Evolutionary conservation across 805 yeast species (phyloP), one percentile per base, ranked within the genome.

Genomic region (Candida ipomoeae): DNA sequence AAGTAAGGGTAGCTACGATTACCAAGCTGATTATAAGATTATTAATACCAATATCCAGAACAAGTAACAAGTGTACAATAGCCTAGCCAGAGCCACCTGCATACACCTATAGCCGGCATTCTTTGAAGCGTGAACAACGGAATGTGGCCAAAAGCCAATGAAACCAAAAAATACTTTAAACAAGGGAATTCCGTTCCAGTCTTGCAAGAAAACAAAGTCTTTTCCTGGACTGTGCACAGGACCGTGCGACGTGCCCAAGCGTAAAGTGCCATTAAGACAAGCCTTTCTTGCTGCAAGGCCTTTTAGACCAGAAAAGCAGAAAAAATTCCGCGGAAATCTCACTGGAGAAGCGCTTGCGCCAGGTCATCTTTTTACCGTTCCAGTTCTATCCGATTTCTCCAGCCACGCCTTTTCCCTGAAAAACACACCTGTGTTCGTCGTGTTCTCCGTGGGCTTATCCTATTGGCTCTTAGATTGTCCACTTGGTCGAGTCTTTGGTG

Each of bases 281-380:
- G 4, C 29, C 29, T 8, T 26, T 26, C 29, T 26, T 11, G 29
- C 29, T 26, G 1, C 11, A 26, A 26, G 8, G 40, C 40, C 40
- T 17, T 37, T 37, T 13, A 37, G 29, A 18, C 29, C 23, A 39
- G 41, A 23, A 39, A 41, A 31, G 43, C 33, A 40, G 44, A 29
- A 29, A 40, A 40, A 40, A 40, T 31, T 23, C 44, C 44, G 44
- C 44, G 44, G 18, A 40, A 40, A 17, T 14, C 26, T 20, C 44
- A 37, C 40, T 31, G 14, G 14, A 18, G 36, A 29, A 32, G 36
- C 36, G 44, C 44, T 41, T 31, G 21, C 37, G 18, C 44, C 44
- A 18, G 44, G 29, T 41, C 44, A 41, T 41, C 35, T 41, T 41
- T 40, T 39, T 39, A 23, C 17, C 35, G 29, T 18, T 14, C 44